phyloP scores from a whole-genome alignment of 129 eudicot genomes.

The Artemisia annua region DNA sequence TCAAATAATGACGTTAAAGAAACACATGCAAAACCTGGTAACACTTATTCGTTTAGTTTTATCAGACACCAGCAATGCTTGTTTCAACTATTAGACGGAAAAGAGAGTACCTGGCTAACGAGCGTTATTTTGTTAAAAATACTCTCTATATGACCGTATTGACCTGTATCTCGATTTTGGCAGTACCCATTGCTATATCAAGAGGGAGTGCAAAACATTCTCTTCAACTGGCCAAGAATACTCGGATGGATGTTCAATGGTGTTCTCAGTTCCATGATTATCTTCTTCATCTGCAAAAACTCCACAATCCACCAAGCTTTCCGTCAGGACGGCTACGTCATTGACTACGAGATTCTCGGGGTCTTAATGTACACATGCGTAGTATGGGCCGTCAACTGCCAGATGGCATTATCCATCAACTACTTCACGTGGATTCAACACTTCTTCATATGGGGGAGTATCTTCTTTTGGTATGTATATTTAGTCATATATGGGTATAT shows the following conservation, averaged over 20 bases:
- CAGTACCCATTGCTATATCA: constrained; percentile 82
- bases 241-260: constrained; percentile 98
- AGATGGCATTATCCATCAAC: constrained; percentile 89
- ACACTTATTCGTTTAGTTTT: background rate
- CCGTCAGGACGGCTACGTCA: constrained; percentile 69
- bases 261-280: constrained; percentile 66
- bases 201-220: constrained; percentile 79
- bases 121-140: too few relatives aligned
- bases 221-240: constrained; percentile 92
- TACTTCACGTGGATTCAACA: constrained; percentile 99
- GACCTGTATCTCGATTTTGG: background rate
- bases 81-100: background rate
- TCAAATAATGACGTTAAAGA: too few relatives aligned
- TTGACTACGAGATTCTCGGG: constrained; percentile 73
- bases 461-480: constrained; percentile 73
- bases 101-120: constrained; percentile 14
- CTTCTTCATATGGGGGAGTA: constrained; percentile 94
- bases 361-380: constrained; percentile 84
- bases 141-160: background rate
- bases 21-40: background rate
- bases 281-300: constrained; percentile 71
- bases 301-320: constrained; percentile 62
- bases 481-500: constrained; percentile 63
- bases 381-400: constrained; percentile 93
- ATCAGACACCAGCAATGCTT: background rate